Evolutionary conservation across 768 basidiomycete species (phyloP).

Genomic region (Hemileccinum impolitum): DNA sequence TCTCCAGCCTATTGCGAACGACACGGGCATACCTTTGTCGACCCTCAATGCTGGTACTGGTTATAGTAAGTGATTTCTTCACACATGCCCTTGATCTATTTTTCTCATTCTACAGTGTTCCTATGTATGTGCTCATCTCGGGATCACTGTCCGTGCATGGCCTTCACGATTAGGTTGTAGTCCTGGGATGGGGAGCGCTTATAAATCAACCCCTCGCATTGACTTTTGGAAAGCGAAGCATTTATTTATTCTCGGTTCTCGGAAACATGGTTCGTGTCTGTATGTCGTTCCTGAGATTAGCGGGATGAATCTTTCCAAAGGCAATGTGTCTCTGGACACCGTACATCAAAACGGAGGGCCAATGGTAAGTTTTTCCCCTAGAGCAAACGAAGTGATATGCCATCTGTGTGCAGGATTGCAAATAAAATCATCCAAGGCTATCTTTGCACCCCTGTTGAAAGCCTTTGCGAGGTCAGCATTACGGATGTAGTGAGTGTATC

Average conservation of each 20-base stretch:
- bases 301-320: background rate
- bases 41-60: conserved; percentile 19
- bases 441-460: conserved; percentile 22
- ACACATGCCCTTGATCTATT: background rate
- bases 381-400: background rate
- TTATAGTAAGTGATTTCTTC: conserved; percentile 9
- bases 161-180: conserved; percentile 2
- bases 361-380: conserved; percentile 10
- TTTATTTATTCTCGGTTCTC: conserved; percentile 17
- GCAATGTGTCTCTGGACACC: conserved; percentile 19
- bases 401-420: conserved; percentile 10
- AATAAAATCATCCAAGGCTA: conserved; percentile 20
- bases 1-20: conserved; percentile 16
- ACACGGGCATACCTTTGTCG: conserved; percentile 19
- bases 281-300: background rate
- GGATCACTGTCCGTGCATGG: background rate
- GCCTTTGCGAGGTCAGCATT: conserved; percentile 20
- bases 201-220: conserved; percentile 20
- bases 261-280: conserved; percentile 10
- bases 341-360: conserved; percentile 17
- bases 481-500: conserved; percentile 11
- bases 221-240: conserved; percentile 18
- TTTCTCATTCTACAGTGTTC: conserved; percentile 8
- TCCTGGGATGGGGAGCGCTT: conserved; percentile 17
- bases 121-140: conserved; percentile 6